Evolutionary conservation across 2,329 filamentous ascomycete species (phyloP).

Genomic region (Coniella lustricola): DNA sequence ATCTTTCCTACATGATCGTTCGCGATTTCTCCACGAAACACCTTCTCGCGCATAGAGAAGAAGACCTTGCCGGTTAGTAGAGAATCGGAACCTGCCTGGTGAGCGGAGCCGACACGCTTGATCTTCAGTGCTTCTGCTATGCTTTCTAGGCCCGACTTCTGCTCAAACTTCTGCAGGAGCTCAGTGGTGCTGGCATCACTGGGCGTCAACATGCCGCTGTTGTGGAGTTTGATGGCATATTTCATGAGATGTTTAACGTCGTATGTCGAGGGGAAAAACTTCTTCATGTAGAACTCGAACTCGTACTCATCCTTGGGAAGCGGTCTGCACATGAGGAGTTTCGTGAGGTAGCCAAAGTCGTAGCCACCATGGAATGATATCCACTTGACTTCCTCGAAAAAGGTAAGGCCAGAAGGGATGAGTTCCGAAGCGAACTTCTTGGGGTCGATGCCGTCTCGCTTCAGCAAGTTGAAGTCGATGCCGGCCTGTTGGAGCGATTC

Average conservation of each 20-base stretch:
- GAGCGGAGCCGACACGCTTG: slow-evolving; percentile 77
- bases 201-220: slow-evolving; percentile 54
- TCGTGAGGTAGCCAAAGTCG: slow-evolving; percentile 95
- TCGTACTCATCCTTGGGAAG: slow-evolving; percentile 84
- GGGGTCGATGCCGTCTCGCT: slow-evolving; percentile 85
- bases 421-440: slow-evolving; percentile 82
- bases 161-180: slow-evolving; percentile 76
- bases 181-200: slow-evolving; percentile 59
- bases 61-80: slow-evolving; percentile 91
- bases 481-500: slow-evolving; percentile 83
- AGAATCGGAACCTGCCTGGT: slow-evolving; percentile 91
- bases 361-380: slow-evolving; percentile 97
- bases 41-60: slow-evolving; percentile 82
- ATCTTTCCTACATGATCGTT: slow-evolving; percentile 83
- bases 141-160: slow-evolving; percentile 87
- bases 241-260: slow-evolving; percentile 98
- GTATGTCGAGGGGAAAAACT: slow-evolving; percentile 88
- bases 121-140: slow-evolving; percentile 90
- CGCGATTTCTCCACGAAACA: slow-evolving; percentile 77
- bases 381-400: slow-evolving; percentile 85
- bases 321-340: slow-evolving; percentile 76
- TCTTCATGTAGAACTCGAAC: slow-evolving; percentile 81
- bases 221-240: slow-evolving; percentile 66
- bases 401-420: slow-evolving; percentile 85
- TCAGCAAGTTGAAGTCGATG: slow-evolving; percentile 81